Base-by-base conservation (phyloP, 2,329 filamentous ascomycete genomes). In the Curvularia eragrostidis region DNA sequence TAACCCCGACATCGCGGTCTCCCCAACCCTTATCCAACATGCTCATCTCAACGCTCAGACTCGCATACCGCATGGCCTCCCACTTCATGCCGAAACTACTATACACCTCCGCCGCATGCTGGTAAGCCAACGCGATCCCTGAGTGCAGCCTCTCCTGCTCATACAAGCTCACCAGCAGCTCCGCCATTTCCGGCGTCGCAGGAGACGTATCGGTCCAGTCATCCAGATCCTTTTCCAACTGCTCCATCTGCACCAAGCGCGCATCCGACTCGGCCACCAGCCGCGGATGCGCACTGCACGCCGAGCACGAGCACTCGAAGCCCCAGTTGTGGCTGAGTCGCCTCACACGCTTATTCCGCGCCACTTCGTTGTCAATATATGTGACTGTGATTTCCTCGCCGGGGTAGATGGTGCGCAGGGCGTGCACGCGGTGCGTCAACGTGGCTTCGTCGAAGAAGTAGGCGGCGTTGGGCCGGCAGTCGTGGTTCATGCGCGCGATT, bases 301-400 rank as follows among this genome's bases (percentile, higher is more conserved):
- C 63, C 3, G 70, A 63, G 62, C 79, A 81, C 3, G 54, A 53
- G 62, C 79, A 81, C 8, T 71, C 65, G 54, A 81, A 81, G 0
- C 78, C 78, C 70, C 78, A 78, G 28, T 75, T 75, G 8, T 42
- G 50, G 49, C 72, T 65, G 3, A 78, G 64, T 18, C 72, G 64
- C 1, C 52, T 57, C 62, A 77, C 69, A 28, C 79, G 72, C 19
- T 65, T 65, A 1, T 59, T 61, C 1, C 75, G 65, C 5, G 59
- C 53, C 18, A 67, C 62, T 52, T 78, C 74, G 41, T 76, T 73
- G 59, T 78, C 74, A 23, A 78, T 73, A 56, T 80, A 81, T 5
- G 78, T 78, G 53, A 80, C 79, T 0, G 74, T 79, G 36, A 81
- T 77, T 54, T 81, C 78, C 55, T 79, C 72, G 48, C 77, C 77